phyloP scores from a whole-genome alignment of 768 basidiomycete species.

The Leccinum aurantiacum region DNA sequence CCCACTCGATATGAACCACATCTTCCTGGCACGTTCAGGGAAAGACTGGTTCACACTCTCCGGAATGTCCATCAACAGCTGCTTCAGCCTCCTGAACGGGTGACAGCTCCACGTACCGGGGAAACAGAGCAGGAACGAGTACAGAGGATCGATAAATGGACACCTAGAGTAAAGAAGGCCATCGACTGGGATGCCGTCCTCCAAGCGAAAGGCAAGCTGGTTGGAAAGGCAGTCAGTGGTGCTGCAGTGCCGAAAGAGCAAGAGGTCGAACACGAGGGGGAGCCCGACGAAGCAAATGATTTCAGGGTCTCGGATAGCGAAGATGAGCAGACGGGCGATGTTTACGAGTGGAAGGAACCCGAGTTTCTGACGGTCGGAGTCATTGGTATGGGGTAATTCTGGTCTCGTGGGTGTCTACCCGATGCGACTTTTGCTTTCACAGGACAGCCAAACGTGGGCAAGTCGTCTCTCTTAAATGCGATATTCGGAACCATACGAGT shows the following conservation, averaged over 20 bases:
- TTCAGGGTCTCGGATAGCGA: slow-evolving; percentile 13
- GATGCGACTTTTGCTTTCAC: background rate
- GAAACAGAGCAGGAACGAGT: slow-evolving; percentile 47
- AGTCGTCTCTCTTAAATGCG: slow-evolving; percentile 90
- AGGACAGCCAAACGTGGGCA: slow-evolving; percentile 97
- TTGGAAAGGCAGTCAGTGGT: slow-evolving; percentile 46
- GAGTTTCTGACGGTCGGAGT: slow-evolving; percentile 77
- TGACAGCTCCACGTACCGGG: slow-evolving; percentile 36
- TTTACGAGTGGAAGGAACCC: slow-evolving; percentile 39
- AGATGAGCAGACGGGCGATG: slow-evolving; percentile 16
- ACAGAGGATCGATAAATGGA: slow-evolving; percentile 59
- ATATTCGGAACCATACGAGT: slow-evolving; percentile 82
- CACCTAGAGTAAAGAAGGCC: slow-evolving; percentile 55
- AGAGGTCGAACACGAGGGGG: slow-evolving; percentile 6
- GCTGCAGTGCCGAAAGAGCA: slow-evolving; percentile 36
- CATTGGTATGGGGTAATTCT: slow-evolving; percentile 49
- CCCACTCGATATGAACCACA: slow-evolving; percentile 56
- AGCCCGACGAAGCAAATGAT: slow-evolving; percentile 24
- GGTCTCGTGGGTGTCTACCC: slow-evolving; percentile 1
- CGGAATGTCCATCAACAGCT: slow-evolving; percentile 65
- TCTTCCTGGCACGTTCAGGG: slow-evolving; percentile 65
- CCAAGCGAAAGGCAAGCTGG: slow-evolving; percentile 41
- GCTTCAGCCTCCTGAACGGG: slow-evolving; percentile 61
- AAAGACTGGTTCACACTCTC: slow-evolving; percentile 63
- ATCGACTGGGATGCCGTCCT: slow-evolving; percentile 77